Conservation (phyloP, 495 filamentous ascomycete genomes). For the Podospora anserina region DNA sequence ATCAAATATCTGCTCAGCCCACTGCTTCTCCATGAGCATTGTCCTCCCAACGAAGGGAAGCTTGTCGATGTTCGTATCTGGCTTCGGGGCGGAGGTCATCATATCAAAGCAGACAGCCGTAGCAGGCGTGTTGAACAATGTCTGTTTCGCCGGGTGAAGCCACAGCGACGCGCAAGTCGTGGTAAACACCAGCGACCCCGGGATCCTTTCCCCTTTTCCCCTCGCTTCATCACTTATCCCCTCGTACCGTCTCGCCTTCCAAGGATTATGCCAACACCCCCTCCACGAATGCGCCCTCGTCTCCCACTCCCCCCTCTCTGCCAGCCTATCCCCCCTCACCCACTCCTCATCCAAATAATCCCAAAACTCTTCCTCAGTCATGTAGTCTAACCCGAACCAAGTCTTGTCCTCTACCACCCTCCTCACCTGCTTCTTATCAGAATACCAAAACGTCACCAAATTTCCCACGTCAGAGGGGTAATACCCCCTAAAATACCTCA, state of each 20-base stretch:
- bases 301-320: not conserved
- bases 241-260: not conserved
- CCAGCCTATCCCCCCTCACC: not conserved
- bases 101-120: not conserved
- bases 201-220: not conserved
- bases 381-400: not conserved
- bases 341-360: not conserved
- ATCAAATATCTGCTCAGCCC: not conserved
- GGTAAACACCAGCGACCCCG: not conserved
- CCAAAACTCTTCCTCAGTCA: not conserved
- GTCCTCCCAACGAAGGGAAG: not conserved
- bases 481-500: not conserved
- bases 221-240: not conserved
- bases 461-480: not conserved
- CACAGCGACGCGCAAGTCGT: not conserved
- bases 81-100: not conserved
- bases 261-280: not conserved
- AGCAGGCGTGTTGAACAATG: not conserved
- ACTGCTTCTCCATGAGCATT: not conserved
- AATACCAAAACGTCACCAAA: not conserved
- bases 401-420: not conserved
- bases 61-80: not conserved
- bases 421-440: not conserved
- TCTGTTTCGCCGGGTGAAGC: not conserved
- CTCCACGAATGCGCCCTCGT: not conserved